Conservation (phyloP, 2,329 filamentous ascomycete species). For the Nothopassalora personata region DNA sequence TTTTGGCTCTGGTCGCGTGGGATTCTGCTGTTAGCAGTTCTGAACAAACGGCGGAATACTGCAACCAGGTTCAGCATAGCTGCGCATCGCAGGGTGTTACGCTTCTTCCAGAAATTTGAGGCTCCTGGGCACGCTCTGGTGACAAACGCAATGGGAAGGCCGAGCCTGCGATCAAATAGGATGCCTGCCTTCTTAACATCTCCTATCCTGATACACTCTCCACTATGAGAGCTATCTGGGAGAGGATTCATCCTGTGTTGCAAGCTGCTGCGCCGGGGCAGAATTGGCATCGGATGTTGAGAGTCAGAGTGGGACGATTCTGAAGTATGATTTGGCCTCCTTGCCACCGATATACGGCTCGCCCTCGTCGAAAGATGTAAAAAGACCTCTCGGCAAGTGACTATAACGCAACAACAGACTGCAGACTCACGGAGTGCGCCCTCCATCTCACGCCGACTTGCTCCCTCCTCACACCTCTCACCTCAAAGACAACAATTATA, state of each 20-base stretch:
- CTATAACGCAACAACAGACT: conserved; percentile 40
- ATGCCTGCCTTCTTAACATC: conserved; percentile 50
- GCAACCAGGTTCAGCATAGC: conserved; percentile 48
- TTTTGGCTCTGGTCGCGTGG: conserved; percentile 53
- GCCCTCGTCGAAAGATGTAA: conserved; percentile 25
- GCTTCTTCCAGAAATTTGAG: conserved; percentile 56
- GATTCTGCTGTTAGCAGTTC: conserved; percentile 42
- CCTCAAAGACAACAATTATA: conserved; percentile 55
- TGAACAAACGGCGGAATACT: conserved; percentile 50
- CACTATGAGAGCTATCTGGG: conserved; percentile 51
- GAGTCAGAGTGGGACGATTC: conserved; percentile 33
- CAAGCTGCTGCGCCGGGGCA: too few species aligned
- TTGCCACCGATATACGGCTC: background rate
- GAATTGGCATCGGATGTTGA: too few species aligned
- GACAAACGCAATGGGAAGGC: conserved; percentile 57
- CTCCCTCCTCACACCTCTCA: conserved; percentile 43
- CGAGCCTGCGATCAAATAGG: conserved; percentile 46
- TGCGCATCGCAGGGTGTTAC: conserved; percentile 54
- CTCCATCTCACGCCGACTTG: conserved; percentile 34
- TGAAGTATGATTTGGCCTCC: conserved; percentile 33
- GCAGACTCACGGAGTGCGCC: conserved; percentile 19
- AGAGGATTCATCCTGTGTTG: too few species aligned
- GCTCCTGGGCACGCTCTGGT: conserved; percentile 53
- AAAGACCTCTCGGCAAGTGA: conserved; percentile 38
- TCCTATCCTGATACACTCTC: conserved; percentile 52